These are phyloP conservation scores for Tolypocladium cylindrosporum DNA, from an alignment of 2,329 filamentous ascomycete genomes.

Conservation along the genomic window DNA sequence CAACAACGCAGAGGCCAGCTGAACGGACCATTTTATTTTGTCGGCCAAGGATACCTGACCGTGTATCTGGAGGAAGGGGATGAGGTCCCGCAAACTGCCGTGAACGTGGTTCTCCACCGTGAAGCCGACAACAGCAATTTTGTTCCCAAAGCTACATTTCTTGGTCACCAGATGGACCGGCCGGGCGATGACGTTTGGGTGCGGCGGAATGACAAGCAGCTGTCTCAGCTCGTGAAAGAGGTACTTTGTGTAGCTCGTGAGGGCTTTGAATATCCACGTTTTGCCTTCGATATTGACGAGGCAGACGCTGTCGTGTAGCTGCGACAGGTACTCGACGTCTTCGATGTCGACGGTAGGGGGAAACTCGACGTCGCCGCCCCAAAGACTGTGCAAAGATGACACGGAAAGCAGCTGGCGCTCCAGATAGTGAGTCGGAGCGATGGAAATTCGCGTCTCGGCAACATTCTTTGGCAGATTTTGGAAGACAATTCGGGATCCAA, in stretches of 20 bases:
- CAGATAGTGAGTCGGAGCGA: slow-evolving; percentile 41
- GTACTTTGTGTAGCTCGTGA: slow-evolving; percentile 48
- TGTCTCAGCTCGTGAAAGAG: slow-evolving; percentile 51
- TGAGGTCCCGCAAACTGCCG: slow-evolving; percentile 45
- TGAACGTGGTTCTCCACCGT: slow-evolving; percentile 41
- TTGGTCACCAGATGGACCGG: slow-evolving; percentile 48
- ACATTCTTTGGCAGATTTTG: slow-evolving; percentile 38
- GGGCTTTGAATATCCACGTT: slow-evolving; percentile 46
- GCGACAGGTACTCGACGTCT: slow-evolving; percentile 37
- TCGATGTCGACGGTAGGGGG: slow-evolving; percentile 39
- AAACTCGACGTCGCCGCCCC: slow-evolving; percentile 29
- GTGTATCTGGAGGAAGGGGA: slow-evolving; percentile 41
- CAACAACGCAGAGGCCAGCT: slow-evolving; percentile 39
- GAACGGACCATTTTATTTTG: slow-evolving; percentile 43
- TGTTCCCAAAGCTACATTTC: slow-evolving; percentile 43
- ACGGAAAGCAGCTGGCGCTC: slow-evolving; percentile 41
- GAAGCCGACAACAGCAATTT: slow-evolving; percentile 46
- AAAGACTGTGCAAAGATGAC: slow-evolving; percentile 28
- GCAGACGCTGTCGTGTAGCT: slow-evolving; percentile 51
- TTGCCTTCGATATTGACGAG: slow-evolving; percentile 34
- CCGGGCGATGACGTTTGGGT: slow-evolving; percentile 40
- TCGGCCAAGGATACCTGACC: slow-evolving; percentile 28
- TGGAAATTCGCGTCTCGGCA: slow-evolving; percentile 31
- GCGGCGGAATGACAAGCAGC: slow-evolving; percentile 40
- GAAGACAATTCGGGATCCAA: slow-evolving; percentile 48